These are phyloP conservation scores for Vachellia collinsii DNA, from an alignment of 306 rosid genomes.

Conservation along the genomic window DNA sequence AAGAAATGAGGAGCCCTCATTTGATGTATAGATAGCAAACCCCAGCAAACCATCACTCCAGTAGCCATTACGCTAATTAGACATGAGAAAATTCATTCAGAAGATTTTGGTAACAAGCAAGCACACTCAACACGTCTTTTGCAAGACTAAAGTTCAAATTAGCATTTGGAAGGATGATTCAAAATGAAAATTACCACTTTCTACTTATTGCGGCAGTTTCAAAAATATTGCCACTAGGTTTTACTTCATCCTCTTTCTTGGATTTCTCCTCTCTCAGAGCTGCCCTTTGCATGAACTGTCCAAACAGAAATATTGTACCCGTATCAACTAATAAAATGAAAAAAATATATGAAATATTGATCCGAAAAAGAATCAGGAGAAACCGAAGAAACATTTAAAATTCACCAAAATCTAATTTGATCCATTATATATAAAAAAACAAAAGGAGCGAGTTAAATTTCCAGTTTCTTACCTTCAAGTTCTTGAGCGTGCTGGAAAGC, in stretches of 20 bases:
- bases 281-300: slow-evolving; percentile 80
- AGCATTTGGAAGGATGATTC: not conserved
- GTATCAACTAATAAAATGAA: not conserved
- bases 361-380: not conserved
- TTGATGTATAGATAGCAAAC: not conserved
- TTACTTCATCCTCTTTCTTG: slow-evolving; percentile 64
- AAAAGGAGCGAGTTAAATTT: not conserved
- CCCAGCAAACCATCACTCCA: not conserved
- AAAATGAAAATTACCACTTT: slow-evolving; percentile 54
- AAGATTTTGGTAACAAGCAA: not conserved
- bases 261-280: slow-evolving; percentile 53
- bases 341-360: not conserved
- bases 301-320: not conserved
- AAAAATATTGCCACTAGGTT: slow-evolving; percentile 43
- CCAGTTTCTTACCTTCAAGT: slow-evolving; percentile 57
- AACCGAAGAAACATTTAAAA: not conserved
- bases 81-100: not conserved
- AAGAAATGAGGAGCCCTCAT: not conserved
- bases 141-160: not conserved
- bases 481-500: slow-evolving; percentile 64
- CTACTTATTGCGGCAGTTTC: slow-evolving; percentile 36
- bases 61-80: not conserved
- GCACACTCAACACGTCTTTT: not conserved
- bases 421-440: not conserved
- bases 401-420: not conserved